These are phyloP conservation scores for Rhinocladiella similis DNA, from an alignment of 2,329 filamentous ascomycete genomes.

Conservation along the genomic window DNA sequence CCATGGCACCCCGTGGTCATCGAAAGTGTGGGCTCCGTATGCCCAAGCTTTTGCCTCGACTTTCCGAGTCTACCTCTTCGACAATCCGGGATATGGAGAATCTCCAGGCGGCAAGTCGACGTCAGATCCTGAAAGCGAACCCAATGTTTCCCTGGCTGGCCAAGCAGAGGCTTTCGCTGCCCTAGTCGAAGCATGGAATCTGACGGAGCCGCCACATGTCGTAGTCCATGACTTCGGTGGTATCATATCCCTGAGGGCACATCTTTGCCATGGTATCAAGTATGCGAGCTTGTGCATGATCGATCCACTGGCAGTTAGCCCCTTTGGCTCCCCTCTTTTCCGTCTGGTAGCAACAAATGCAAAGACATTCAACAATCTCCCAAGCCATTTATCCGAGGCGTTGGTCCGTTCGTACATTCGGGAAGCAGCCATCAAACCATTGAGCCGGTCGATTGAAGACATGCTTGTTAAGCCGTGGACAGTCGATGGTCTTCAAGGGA, in stretches of 20 bases:
- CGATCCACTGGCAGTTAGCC: slow-evolving; percentile 45
- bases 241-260: slow-evolving; percentile 41
- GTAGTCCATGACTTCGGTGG: slow-evolving; percentile 49
- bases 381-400: slow-evolving; percentile 36
- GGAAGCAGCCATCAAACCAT: slow-evolving; percentile 36
- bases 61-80: slow-evolving; percentile 46
- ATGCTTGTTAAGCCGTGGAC: slow-evolving; percentile 41
- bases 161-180: slow-evolving; percentile 42
- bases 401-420: slow-evolving; percentile 44
- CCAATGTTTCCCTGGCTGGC: slow-evolving; percentile 38
- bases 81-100: slow-evolving; percentile 47
- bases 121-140: slow-evolving; percentile 11
- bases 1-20: slow-evolving; percentile 52
- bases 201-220: slow-evolving; percentile 35
- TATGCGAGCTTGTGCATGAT: slow-evolving; percentile 44
- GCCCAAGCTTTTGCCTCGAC: slow-evolving; percentile 37
- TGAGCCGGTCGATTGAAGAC: slow-evolving; percentile 37
- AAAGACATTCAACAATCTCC: slow-evolving; percentile 37
- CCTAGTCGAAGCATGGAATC: slow-evolving; percentile 38
- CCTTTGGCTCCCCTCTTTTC: slow-evolving; percentile 47
- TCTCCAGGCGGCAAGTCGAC: slow-evolving; percentile 34
- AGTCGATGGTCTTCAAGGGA: slow-evolving; percentile 28
- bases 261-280: slow-evolving; percentile 38
- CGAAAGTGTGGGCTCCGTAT: slow-evolving; percentile 40
- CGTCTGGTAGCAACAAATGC: slow-evolving; percentile 40